A percentile compares a stretch with the other conserved stretches of the same genome.
Conservation (phyloP, 164 flowering plant genomes). For the Warburgia ugandensis region DNA sequence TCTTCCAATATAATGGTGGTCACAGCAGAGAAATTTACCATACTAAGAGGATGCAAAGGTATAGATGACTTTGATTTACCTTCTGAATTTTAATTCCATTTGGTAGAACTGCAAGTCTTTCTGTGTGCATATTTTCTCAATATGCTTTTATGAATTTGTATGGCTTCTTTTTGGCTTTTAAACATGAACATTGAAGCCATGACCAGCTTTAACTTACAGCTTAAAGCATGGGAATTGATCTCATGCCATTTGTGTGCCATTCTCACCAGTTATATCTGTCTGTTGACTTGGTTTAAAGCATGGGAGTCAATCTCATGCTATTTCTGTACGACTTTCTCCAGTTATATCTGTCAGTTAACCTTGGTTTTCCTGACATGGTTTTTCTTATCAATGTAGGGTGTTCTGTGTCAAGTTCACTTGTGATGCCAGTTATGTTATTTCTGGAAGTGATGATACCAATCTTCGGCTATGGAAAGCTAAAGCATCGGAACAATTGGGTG, state of each 20-base stretch:
- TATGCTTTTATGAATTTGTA: too few species aligned
- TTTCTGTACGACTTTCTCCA: not conserved
- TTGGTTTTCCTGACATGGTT: conserved; percentile 7
- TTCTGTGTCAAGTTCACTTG: conserved; percentile 76
- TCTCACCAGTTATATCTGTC: too few species aligned
- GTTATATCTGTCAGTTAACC: not conserved
- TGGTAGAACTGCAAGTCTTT: too few species aligned
- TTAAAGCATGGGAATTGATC: too few species aligned
- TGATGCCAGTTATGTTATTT: conserved; percentile 73
- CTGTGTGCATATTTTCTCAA: too few species aligned
- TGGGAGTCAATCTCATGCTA: too few species aligned
- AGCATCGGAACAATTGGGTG: conserved; percentile 96
- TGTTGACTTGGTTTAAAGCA: too few species aligned
- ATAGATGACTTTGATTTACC: conserved; percentile 4
- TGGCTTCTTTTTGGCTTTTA: too few species aligned
- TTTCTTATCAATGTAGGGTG: conserved; percentile 46
- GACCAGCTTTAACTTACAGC: too few species aligned
- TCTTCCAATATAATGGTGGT: conserved; percentile 86
- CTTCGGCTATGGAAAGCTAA: conserved; percentile 95
- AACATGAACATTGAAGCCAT: too few species aligned
- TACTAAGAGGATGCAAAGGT: conserved; percentile 99
- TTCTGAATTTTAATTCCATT: too few species aligned
- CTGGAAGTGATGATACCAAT: conserved; percentile 97
- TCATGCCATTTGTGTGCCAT: too few species aligned
- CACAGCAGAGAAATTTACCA: conserved; percentile 93